Evolutionary conservation across 179 eudicot species (phyloP).

Genomic region (Monotropa hypopitys): DNA sequence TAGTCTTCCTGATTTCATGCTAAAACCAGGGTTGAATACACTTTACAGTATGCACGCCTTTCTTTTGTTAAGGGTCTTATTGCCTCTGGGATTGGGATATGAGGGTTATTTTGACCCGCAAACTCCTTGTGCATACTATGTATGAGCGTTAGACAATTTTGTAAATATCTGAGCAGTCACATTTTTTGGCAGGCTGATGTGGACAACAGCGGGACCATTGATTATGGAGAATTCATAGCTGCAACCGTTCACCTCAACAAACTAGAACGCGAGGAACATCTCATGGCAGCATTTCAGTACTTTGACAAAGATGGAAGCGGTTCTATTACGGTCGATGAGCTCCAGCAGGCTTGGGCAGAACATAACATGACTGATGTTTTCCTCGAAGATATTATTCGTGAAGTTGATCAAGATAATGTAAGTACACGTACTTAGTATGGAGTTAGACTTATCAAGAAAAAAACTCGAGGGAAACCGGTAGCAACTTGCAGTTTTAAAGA

Average conservation of each 20-base stretch:
- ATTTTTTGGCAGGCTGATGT: slow-evolving; percentile 52
- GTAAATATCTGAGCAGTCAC: slow-evolving; percentile 10
- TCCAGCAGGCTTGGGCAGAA: slow-evolving; percentile 71
- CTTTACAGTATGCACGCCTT: not conserved
- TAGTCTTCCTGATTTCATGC: not conserved
- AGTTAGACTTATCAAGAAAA: not conserved
- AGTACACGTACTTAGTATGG: slow-evolving; percentile 9
- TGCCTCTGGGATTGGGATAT: not conserved
- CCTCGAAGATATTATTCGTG: slow-evolving; percentile 67
- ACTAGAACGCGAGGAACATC: slow-evolving; percentile 53
- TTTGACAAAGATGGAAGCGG: slow-evolving; percentile 75
- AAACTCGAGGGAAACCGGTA: not conserved
- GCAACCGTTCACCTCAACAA: slow-evolving; percentile 53
- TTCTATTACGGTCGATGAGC: slow-evolving; percentile 74
- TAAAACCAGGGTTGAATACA: not conserved
- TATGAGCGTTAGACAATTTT: not conserved
- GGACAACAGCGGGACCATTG: slow-evolving; percentile 70
- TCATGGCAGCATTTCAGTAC: slow-evolving; percentile 39
- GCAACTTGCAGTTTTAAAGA: not conserved
- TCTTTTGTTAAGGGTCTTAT: not conserved
- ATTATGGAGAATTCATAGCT: slow-evolving; percentile 49
- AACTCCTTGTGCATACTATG: not conserved
- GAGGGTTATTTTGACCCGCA: not conserved
- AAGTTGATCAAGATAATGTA: slow-evolving; percentile 80
- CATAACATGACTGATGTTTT: slow-evolving; percentile 47